Evolutionary conservation across 2,329 filamentous ascomycete genomes (phyloP).

Genomic region (Cladosporium sp.): DNA sequence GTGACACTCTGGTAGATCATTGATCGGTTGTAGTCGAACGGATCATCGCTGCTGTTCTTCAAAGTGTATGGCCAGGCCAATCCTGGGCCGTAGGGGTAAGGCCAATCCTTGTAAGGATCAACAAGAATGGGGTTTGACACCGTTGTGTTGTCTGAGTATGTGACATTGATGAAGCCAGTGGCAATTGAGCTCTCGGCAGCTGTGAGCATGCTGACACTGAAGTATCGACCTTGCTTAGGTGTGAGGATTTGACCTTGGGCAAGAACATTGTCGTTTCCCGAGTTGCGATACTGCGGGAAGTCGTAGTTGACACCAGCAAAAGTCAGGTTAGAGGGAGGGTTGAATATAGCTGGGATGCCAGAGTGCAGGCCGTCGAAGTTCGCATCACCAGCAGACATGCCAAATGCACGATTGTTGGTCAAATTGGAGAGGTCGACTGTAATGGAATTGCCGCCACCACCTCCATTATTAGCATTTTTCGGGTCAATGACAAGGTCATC

Average conservation of each 20-base stretch:
- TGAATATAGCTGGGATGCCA: slow-evolving; percentile 42
- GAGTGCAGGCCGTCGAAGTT: slow-evolving; percentile 41
- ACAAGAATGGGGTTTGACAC: slow-evolving; percentile 39
- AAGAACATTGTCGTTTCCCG: slow-evolving; percentile 44
- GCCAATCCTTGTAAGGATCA: slow-evolving; percentile 45
- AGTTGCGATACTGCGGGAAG: slow-evolving; percentile 42
- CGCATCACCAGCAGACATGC: slow-evolving; percentile 40
- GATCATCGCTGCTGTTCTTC: slow-evolving; percentile 41
- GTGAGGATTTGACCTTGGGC: slow-evolving; percentile 40
- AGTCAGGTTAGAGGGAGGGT: slow-evolving; percentile 40
- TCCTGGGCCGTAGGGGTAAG: slow-evolving; percentile 46
- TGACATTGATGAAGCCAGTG: slow-evolving; percentile 42
- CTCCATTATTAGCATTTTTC: slow-evolving; percentile 30
- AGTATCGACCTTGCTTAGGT: slow-evolving; percentile 39
- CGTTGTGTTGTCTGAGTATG: slow-evolving; percentile 43
- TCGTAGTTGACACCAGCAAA: slow-evolving; percentile 43
- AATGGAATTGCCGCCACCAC: slow-evolving; percentile 27
- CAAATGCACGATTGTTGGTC: slow-evolving; percentile 43
- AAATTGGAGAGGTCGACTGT: slow-evolving; percentile 32
- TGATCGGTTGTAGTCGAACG: slow-evolving; percentile 43
- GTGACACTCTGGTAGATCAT: slow-evolving; percentile 46
- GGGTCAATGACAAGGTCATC: slow-evolving; percentile 36
- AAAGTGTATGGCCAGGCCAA: slow-evolving; percentile 44
- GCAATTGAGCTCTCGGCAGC: slow-evolving; percentile 44
- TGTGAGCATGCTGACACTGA: slow-evolving; percentile 45